Evolutionary conservation across 208 protist genomes (phyloP).

Genomic region (Histomonas meleagridis): DNA sequence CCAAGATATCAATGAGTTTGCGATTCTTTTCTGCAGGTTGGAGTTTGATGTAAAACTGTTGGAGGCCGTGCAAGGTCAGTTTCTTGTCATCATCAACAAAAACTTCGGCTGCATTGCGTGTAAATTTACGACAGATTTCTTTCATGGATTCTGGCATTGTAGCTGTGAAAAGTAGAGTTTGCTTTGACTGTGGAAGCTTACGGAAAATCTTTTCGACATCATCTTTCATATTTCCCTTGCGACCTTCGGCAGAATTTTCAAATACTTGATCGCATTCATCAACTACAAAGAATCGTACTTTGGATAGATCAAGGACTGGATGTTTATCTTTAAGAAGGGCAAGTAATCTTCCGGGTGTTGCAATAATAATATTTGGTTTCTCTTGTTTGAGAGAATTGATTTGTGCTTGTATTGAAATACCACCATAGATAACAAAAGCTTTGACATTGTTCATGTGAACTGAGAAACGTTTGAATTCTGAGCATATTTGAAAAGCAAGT

Average conservation of each 20-base stretch:
- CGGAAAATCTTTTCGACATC: constrained; percentile 94
- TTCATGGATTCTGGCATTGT: constrained; percentile 86
- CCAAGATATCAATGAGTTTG: constrained; percentile 88
- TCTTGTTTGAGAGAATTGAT: constrained; percentile 56
- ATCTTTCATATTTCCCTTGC: constrained; percentile 71
- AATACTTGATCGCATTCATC: constrained; percentile 97
- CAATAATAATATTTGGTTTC: constrained; percentile 84
- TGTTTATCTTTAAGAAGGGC: constrained; percentile 69
- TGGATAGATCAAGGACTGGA: constrained; percentile 67
- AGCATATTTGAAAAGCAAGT: constrained; percentile 93
- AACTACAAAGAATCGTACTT: constrained; percentile 90
- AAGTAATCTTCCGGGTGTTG: constrained; percentile 85
- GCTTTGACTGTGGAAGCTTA: constrained; percentile 83
- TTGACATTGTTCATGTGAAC: constrained; percentile 74
- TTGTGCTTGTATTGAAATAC: constrained; percentile 69
- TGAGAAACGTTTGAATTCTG: constrained; percentile 88
- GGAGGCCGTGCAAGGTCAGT: constrained; percentile 91
- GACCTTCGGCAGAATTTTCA: constrained; percentile 43
- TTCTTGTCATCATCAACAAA: constrained; percentile 91
- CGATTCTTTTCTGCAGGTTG: constrained; percentile 85
- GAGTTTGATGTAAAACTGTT: constrained; percentile 92
- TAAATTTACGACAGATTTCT: constrained; percentile 88
- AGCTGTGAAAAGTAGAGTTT: constrained; percentile 97
- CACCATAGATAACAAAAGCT: constrained; percentile 84
- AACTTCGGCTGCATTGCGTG: constrained; percentile 80